Evolutionary conservation across 129 eudicot genomes (phyloP).

Genomic region (Sambucus nigra): DNA sequence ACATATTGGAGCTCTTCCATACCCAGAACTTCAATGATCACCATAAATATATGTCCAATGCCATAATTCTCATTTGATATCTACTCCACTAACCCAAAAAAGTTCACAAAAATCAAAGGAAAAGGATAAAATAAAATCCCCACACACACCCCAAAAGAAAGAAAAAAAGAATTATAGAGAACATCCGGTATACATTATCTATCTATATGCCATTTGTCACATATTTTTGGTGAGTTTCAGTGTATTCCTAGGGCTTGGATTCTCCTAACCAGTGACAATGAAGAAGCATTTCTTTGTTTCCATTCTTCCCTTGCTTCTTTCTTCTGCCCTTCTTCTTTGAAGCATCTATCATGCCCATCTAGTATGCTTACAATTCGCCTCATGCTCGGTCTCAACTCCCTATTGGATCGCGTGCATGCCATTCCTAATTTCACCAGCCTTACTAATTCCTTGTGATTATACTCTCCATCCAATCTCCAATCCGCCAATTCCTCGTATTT

Average conservation of each 20-base stretch:
- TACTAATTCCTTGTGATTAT: constrained; percentile 40
- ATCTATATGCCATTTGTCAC: background rate
- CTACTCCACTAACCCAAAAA: too few species aligned
- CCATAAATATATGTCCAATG: too few species aligned
- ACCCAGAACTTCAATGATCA: too few species aligned
- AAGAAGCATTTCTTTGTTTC: constrained; percentile 46
- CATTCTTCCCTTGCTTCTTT: constrained; percentile 64
- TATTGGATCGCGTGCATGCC: constrained; percentile 72
- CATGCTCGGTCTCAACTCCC: constrained; percentile 58
- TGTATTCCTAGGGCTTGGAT: constrained; percentile 84
- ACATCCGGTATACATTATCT: background rate
- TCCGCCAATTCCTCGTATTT: constrained; percentile 50
- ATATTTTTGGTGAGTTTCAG: constrained; percentile 11
- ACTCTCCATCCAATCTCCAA: constrained; percentile 51
- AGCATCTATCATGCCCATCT: constrained; percentile 52
- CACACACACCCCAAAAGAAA: background rate
- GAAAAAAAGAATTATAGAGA: background rate
- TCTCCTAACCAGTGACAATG: constrained; percentile 49
- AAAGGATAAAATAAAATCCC: too few species aligned
- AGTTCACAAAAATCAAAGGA: too few species aligned
- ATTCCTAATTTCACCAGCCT: constrained; percentile 64
- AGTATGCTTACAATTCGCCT: constrained; percentile 62
- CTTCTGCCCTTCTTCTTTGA: constrained; percentile 22
- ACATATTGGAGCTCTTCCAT: too few species aligned
- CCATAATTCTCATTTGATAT: too few species aligned